Conservation (phyloP, 192 early-diverging fungal species). For the Thoreauomyces humboldtii region DNA sequence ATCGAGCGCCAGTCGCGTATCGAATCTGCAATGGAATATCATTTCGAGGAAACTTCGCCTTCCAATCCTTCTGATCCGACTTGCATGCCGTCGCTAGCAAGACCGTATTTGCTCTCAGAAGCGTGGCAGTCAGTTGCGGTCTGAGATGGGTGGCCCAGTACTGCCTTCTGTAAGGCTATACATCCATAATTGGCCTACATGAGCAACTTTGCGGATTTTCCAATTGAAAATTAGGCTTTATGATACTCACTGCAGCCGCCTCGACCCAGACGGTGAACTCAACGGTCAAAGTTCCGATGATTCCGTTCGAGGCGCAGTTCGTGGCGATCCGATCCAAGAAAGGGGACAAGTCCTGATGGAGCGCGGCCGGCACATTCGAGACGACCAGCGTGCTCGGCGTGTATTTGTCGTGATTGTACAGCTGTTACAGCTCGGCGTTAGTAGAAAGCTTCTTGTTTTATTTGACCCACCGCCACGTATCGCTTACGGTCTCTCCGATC, state of each 20-base stretch:
- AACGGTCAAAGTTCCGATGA: slow-evolving; percentile 11
- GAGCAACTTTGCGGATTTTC: not conserved
- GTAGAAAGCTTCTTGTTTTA: no score
- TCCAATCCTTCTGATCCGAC: slow-evolving; percentile 6
- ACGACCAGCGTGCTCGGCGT: not conserved
- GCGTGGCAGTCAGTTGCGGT: slow-evolving; percentile 4
- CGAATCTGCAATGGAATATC: slow-evolving; percentile 14
- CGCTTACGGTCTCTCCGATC: not conserved
- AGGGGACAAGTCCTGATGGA: slow-evolving; percentile 8
- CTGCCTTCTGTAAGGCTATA: not conserved
- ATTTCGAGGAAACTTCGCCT: not conserved
- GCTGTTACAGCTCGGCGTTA: not conserved
- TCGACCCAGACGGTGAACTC: slow-evolving; percentile 12
- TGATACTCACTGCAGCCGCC: not conserved
- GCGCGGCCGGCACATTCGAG: not conserved
- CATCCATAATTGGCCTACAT: no score
- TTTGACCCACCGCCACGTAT: no score
- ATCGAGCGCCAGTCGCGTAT: slow-evolving; percentile 13
- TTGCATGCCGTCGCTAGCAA: slow-evolving; percentile 21
- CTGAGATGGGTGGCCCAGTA: slow-evolving; percentile 22
- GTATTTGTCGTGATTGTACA: not conserved
- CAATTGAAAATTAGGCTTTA: not conserved
- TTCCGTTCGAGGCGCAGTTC: slow-evolving; percentile 2
- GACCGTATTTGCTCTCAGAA: slow-evolving; percentile 22
- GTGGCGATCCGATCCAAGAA: not conserved